Evolutionary conservation across 164 flowering plant genomes (phyloP), one percentile per base, ranked within the genome.

Genomic region (Umbilicus rupestris): DNA sequence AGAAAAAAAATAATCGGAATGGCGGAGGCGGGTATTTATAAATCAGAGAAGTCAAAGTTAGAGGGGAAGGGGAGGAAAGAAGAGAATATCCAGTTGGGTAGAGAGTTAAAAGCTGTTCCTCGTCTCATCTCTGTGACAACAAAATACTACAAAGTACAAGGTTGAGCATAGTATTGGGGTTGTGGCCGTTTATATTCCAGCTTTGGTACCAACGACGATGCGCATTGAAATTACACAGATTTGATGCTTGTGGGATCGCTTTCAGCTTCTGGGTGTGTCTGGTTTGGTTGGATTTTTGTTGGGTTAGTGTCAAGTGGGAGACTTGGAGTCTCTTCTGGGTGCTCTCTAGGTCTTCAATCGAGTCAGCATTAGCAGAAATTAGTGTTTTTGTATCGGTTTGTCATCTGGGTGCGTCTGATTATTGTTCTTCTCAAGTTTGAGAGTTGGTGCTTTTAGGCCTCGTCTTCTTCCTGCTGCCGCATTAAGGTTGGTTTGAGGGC

Each of bases 211-310:
- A 52, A 20, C 58, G 58, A 26, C 60, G 33, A 14, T 1, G 28
- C 7, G 26, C 59, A 28, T 14, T 52, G 59, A 6, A 52, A 24
- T 52, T 26, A 1, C 59, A 14, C 31, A 52, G 31, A 52, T 52
- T 52, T 26, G 16, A 55, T 33, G 0, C 44, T 41, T 9, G 12
- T 41, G 2, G 44, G 44, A 14, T 41, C 44, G 33, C 1, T 55
- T 55, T 55, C 60, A 16, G 29, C 60, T 28, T 12, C 35, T 55
- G 60, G 60, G 60, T 28, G 60, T 55, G 60, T 55, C 60, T 55
- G 28, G 12, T 11, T 55, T 55, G 3, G 33, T 12, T 12, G 20
- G 4, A 19, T 10, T 55, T 55, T 55, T 26, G 33, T 55, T 26
- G 1, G 16, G 33, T 3, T 5, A 17, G 33, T 29, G 33, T 55